A percentile compares a stretch with the other conserved stretches of the same genome.
phyloP scores from a whole-genome alignment of 352 stramenopile genomes.

The Vaucheria bursata region DNA sequence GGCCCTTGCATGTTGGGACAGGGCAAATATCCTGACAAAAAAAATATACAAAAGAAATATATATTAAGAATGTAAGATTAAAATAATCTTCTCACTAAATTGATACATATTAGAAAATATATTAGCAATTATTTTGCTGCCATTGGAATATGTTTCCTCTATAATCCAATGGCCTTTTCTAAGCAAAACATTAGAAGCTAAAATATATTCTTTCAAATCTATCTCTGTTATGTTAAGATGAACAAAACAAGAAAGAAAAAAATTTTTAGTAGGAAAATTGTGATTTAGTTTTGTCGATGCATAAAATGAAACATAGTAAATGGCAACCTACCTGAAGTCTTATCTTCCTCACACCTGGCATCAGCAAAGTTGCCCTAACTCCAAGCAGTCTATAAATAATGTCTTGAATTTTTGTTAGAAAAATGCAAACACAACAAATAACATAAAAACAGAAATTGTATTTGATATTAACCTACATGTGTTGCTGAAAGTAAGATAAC shows the following conservation, averaged over 20 bases:
- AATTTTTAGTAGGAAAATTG: slow-evolving; percentile 56
- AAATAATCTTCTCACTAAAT: too few species aligned
- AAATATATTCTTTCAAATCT: slow-evolving; percentile 59
- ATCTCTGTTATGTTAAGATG: slow-evolving; percentile 57
- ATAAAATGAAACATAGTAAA: background rate
- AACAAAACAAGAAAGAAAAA: too few species aligned
- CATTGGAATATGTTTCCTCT: slow-evolving; percentile 53
- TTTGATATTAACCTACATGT: too few species aligned
- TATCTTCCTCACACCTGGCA: slow-evolving; percentile 49
- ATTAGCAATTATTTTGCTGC: slow-evolving; percentile 56
- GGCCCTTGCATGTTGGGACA: too few species aligned
- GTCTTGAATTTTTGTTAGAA: slow-evolving; percentile 52
- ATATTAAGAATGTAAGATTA: too few species aligned
- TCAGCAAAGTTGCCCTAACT: slow-evolving; percentile 59
- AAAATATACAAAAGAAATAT: too few species aligned
- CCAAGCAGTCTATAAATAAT: slow-evolving; percentile 57
- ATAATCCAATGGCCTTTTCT: slow-evolving; percentile 59
- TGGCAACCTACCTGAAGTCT: background rate
- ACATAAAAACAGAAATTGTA: too few species aligned
- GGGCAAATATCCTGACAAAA: too few species aligned
- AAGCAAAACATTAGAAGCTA: slow-evolving; percentile 60
- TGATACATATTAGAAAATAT: too few species aligned
- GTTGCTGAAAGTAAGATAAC: too few species aligned
- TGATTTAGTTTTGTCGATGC: too few species aligned
- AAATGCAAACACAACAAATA: too few species aligned